Percentiles rank a stretch among this genome's conserved stretches.
Conservation (phyloP, 495 filamentous ascomycete genomes). For the Xylaria curta region DNA sequence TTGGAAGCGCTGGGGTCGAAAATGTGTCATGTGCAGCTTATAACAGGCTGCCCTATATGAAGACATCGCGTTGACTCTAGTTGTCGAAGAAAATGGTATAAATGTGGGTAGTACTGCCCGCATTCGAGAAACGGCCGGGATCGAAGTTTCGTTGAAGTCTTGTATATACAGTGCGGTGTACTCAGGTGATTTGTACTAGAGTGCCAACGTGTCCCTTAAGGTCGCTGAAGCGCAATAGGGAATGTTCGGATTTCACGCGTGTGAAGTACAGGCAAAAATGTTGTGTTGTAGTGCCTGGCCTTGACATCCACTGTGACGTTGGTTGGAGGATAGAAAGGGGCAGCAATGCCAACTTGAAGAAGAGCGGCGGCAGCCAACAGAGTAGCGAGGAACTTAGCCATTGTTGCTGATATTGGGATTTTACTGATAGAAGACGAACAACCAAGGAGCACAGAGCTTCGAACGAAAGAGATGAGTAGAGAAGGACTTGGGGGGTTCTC, state of each 20-base stretch:
- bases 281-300: conserved; percentile 24
- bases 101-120: background rate
- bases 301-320: conserved; percentile 31
- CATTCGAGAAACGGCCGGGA: background rate
- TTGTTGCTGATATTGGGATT: conserved; percentile 25
- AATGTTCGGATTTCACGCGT: conserved; percentile 37
- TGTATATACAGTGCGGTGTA: conserved; percentile 18
- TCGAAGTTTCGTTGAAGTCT: background rate
- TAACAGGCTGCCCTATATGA: background rate
- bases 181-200: background rate
- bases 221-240: conserved; percentile 38
- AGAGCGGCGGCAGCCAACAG: conserved; percentile 38
- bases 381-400: conserved; percentile 41
- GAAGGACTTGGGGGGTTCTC: background rate
- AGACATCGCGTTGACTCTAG: conserved; percentile 5
- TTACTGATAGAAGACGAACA: background rate
- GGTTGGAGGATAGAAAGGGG: conserved; percentile 33
- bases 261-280: conserved; percentile 12
- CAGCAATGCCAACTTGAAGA: conserved; percentile 37
- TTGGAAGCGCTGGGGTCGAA: background rate
- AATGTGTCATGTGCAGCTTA: background rate
- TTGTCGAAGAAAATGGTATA: background rate
- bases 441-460: conserved; percentile 5
- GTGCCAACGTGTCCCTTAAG: conserved; percentile 28
- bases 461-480: conserved; percentile 2